These are phyloP conservation scores for Solidago caesia DNA, from an alignment of 129 eudicot genomes.

Conservation along the genomic window DNA sequence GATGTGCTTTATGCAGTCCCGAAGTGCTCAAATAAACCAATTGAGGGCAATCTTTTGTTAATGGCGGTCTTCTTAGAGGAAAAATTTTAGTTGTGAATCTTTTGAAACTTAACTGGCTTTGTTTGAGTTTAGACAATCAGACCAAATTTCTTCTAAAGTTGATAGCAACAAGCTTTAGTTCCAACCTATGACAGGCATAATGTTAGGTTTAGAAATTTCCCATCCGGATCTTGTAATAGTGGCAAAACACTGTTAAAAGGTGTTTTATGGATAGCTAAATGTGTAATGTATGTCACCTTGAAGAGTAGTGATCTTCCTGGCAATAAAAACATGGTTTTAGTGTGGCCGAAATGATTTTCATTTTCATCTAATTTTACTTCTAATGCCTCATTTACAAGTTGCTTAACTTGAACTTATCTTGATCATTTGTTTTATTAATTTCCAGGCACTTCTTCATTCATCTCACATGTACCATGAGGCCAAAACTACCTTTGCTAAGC, in stretches of 20 bases:
- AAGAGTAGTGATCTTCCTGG: neutral
- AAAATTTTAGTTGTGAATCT: neutral
- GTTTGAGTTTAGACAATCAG: neutral
- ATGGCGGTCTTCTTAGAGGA: neutral
- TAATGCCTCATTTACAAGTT: neutral
- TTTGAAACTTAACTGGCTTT: neutral
- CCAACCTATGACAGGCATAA: neutral
- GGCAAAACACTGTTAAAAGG: neutral
- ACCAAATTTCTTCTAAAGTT: no score
- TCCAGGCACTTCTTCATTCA: constrained; percentile 92
- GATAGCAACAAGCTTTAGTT: neutral
- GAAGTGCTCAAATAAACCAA: neutral
- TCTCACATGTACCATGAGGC: constrained; percentile 97
- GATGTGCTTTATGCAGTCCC: neutral
- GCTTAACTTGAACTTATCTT: neutral
- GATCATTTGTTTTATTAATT: neutral
- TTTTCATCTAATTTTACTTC: neutral
- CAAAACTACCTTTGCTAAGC: constrained; percentile 59
- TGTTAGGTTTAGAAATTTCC: neutral
- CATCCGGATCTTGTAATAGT: neutral
- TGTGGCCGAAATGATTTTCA: neutral
- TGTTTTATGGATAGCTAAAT: neutral
- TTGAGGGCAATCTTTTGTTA: neutral
- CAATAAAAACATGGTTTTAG: neutral
- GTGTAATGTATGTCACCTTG: constrained; percentile 22